Conservation (phyloP, 1,284 basidiomycete genomes). For the Tilletia setariae region DNA sequence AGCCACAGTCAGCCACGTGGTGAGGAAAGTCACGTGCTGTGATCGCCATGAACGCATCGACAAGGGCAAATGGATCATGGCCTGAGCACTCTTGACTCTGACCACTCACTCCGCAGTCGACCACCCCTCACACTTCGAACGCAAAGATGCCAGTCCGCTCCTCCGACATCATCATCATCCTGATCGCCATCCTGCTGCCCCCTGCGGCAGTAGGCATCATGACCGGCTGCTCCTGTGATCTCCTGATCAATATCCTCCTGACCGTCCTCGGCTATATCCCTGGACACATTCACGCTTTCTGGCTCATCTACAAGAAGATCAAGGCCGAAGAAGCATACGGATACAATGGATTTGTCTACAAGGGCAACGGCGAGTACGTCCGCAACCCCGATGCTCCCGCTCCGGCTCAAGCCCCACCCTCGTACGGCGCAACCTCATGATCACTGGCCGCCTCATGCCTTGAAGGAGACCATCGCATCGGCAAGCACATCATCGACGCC, state of each 20-base stretch:
- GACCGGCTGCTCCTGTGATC: conserved; percentile 64
- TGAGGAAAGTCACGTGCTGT: too few relatives aligned
- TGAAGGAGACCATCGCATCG: background rate
- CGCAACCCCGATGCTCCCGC: conserved; percentile 21
- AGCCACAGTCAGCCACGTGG: too few relatives aligned
- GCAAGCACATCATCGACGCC: too few relatives aligned
- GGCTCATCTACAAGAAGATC: conserved; percentile 36
- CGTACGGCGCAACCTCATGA: conserved; percentile 6
- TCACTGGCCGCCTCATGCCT: background rate
- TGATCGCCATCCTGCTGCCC: conserved; percentile 66
- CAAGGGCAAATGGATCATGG: too few relatives aligned
- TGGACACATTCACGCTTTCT: conserved; percentile 22
- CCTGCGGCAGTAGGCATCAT: conserved; percentile 66
- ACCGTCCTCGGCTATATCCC: conserved; percentile 62
- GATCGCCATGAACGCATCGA: too few relatives aligned
- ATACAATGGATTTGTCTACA: conserved; percentile 29
- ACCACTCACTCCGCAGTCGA: too few relatives aligned
- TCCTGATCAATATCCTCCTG: conserved; percentile 73
- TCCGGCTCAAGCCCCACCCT: background rate
- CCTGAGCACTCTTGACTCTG: too few relatives aligned
- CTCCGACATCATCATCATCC: conserved; percentile 34
- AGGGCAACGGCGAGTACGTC: conserved; percentile 37
- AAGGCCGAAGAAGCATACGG: conserved; percentile 38
- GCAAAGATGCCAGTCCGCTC: conserved; percentile 5
- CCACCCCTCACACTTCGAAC: background rate